Evolutionary conservation across 805 yeast genomes (phyloP).

Genomic region (Myxozyma kluyveri): DNA sequence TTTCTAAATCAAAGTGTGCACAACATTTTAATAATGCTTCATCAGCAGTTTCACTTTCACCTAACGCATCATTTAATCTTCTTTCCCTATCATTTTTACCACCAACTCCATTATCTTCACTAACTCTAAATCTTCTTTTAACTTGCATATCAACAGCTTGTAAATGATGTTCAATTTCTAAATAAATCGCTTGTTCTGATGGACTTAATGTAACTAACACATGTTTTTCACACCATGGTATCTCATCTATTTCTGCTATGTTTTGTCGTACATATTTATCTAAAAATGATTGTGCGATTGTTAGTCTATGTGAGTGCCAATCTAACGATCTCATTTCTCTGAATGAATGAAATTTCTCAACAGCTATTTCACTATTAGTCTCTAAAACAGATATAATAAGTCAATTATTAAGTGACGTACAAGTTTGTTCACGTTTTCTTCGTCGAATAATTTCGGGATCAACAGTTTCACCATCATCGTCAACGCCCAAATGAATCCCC

Average conservation of each 20-base stretch:
- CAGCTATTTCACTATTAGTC: background rate
- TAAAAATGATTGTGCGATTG: conserved; percentile 9
- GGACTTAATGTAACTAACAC: conserved; percentile 3
- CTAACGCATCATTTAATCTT: conserved; percentile 5
- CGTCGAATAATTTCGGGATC: conserved; percentile 4
- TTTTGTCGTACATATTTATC: conserved; percentile 12
- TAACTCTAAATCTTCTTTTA: background rate
- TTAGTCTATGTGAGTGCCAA: conserved; percentile 15
- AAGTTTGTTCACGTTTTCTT: conserved; percentile 13
- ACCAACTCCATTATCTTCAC: too few species aligned
- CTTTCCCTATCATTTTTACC: conserved; percentile 9
- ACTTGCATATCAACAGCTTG: conserved; percentile 9
- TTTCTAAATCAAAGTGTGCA: conserved; percentile 8
- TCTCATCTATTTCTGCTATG: conserved; percentile 15
- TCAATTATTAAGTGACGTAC: background rate
- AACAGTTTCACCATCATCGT: conserved; percentile 7
- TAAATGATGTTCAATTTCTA: conserved; percentile 13
- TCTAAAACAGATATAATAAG: background rate
- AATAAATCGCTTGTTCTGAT: conserved; percentile 15
- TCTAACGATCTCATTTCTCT: conserved; percentile 8
- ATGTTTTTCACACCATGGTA: background rate
- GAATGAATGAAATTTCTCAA: conserved; percentile 14
- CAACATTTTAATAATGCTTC: conserved; percentile 15
- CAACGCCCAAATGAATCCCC: conserved; percentile 13
- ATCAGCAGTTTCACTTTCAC: conserved; percentile 7